phyloP scores from a whole-genome alignment of 805 yeast genomes.

The Kregervanrija fluxuum region DNA sequence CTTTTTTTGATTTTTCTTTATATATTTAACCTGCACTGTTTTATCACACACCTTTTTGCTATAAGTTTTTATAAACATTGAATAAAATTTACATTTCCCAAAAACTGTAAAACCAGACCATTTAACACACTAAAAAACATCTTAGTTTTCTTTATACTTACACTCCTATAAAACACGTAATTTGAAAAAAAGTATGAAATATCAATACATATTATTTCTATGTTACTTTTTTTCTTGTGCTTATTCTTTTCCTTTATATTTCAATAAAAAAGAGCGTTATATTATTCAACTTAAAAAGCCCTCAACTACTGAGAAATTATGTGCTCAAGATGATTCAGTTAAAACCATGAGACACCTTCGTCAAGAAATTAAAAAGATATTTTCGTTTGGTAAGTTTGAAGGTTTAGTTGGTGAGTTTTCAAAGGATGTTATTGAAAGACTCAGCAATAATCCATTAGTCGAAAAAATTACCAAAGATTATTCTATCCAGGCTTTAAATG shows the following conservation, averaged over 20 bases:
- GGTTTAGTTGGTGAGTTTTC: constrained; percentile 64
- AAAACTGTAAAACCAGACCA: too few relatives aligned
- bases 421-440: constrained; percentile 36
- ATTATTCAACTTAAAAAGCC: constrained; percentile 46
- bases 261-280: constrained; percentile 24
- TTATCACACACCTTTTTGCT: too few relatives aligned
- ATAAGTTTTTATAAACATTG: too few relatives aligned
- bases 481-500: constrained; percentile 47
- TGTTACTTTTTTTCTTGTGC: constrained; percentile 1
- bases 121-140: too few relatives aligned
- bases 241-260: constrained; percentile 5
- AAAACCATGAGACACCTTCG: constrained; percentile 35
- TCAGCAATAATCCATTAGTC: constrained; percentile 53
- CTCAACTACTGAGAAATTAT: constrained; percentile 40
- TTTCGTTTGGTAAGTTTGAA: constrained; percentile 62
- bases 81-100: too few relatives aligned
- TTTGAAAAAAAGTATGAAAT: neutral
- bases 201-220: neutral
- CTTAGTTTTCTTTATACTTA: neutral
- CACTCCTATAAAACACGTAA: neutral
- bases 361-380: constrained; percentile 41
- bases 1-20: too few relatives aligned
- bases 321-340: constrained; percentile 34
- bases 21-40: too few relatives aligned
- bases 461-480: constrained; percentile 66